Base-by-base conservation (phyloP, 2,329 filamentous ascomycete genomes). In the Leptographium lundbergii region DNA sequence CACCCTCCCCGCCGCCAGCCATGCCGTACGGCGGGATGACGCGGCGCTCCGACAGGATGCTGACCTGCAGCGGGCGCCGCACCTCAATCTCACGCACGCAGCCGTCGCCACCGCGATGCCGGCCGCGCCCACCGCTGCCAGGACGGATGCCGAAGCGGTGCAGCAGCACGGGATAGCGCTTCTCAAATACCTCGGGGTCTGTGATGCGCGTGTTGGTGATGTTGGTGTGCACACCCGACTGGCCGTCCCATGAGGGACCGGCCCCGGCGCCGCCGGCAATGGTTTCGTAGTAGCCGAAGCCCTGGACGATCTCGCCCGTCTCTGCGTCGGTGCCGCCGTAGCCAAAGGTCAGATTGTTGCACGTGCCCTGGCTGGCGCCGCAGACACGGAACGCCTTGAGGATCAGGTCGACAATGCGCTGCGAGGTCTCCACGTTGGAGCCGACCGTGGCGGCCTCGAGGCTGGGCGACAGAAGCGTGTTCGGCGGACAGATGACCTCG, bases 401-500 rank as follows among this genome's bases (percentile, higher is more conserved):
- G 24, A 55, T 65, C 0, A 67, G 57, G 42, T 71, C 69, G 4
- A 67, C 66, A 1, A 71, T 65, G 14, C 69, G 66, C 58, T 71
- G 68, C 11, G 65, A 67, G 4, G 69, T 68, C 4, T 59, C 34
- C 14, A 57, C 53, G 56, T 61, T 70, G 61, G 0, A 89, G 86
- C 65, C 71, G 1, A 67, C 70, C 5, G 60, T 57, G 0, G 71
- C 65, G 0, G 64, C 57, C 17, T 48, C 51, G 25, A 50, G 32
- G 2, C 36, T 65, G 0, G 72, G 72, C 36, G 70, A 69, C 3
- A 74, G 66, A 13, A 73, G 61, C 0, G 66, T 66, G 9, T 67
- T 66, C 17, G 42, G 42, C 4, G 72, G 72, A 0, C 69, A 63
- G 14, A 59, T 56, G 24, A 74, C 66, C 10, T 68, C 62, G 11